phyloP scores from a whole-genome alignment of 441 rosid species.

The Populus hybrid region DNA sequence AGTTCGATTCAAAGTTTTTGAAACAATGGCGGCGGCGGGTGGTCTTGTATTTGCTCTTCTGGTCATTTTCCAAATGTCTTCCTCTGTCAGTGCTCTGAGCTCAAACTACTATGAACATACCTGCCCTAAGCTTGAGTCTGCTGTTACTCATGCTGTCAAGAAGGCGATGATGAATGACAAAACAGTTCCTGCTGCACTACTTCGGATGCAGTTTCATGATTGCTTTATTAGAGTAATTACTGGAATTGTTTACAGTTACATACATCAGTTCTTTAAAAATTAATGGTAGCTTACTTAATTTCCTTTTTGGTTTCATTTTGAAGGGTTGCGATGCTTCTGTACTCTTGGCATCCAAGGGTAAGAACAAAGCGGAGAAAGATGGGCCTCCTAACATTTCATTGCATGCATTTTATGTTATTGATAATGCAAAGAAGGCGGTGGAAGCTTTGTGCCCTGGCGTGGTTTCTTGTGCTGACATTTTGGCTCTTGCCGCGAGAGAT shows the following conservation, averaged over 20 bases:
- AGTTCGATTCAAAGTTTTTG: neutral
- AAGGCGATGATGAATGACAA: conserved; percentile 37
- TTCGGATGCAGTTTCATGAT: conserved; percentile 65
- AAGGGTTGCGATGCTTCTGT: conserved; percentile 72
- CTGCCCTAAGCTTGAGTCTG: conserved; percentile 39
- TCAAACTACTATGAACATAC: conserved; percentile 41
- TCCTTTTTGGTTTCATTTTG: neutral
- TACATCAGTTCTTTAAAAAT: neutral
- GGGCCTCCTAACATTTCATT: conserved; percentile 59
- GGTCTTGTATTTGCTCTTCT: conserved; percentile 27
- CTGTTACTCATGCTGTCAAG: conserved; percentile 32
- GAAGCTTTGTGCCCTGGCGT: conserved; percentile 54
- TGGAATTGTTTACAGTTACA: neutral
- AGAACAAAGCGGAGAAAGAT: conserved; percentile 53
- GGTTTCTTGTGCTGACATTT: conserved; percentile 66
- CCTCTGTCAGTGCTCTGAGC: conserved; percentile 36
- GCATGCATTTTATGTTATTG: conserved; percentile 60
- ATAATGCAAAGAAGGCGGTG: conserved; percentile 44
- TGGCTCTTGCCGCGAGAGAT: conserved; percentile 66
- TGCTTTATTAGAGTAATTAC: conserved; percentile 47
- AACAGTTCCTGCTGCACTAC: conserved; percentile 54
- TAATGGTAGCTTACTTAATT: neutral
- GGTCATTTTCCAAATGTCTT: conserved; percentile 18
- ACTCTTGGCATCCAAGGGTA: conserved; percentile 41
- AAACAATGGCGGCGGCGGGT: conserved; percentile 21